Conservation (phyloP, 495 filamentous ascomycete genomes). For the Aspergillus diversus region DNA sequence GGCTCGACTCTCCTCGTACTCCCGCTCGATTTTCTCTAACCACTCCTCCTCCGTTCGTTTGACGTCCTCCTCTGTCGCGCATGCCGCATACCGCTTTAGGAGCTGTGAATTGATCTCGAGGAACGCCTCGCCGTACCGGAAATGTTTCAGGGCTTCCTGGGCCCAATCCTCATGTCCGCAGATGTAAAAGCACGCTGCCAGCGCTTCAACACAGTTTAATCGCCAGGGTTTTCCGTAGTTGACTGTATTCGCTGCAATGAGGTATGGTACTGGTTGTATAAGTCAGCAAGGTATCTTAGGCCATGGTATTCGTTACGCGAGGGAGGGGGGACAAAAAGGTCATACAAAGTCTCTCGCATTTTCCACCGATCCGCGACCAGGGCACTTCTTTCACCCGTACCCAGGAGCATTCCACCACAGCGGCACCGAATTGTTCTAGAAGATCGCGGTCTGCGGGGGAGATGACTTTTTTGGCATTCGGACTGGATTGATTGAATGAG, state of each 20-base stretch:
- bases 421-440: constrained; percentile 86
- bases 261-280: constrained; percentile 69
- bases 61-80: constrained; percentile 81
- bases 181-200: constrained; percentile 90
- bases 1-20: constrained; percentile 80
- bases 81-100: constrained; percentile 83
- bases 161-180: constrained; percentile 94
- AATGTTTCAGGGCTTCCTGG: constrained; percentile 74
- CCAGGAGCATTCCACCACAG: constrained; percentile 98
- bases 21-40: constrained; percentile 85
- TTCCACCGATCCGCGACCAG: constrained; percentile 90
- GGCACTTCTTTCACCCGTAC: constrained; percentile 89
- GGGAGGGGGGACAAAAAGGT: no score
- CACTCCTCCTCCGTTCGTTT: constrained; percentile 83
- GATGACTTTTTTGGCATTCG: constrained; percentile 84
- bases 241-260: constrained; percentile 94
- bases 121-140: constrained; percentile 86
- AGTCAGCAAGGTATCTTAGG: no score
- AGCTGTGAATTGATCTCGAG: constrained; percentile 83
- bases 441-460: constrained; percentile 80
- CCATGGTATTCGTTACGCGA: not conserved
- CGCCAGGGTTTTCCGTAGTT: constrained; percentile 97
- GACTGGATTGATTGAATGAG: constrained; percentile 46
- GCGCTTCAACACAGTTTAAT: constrained; percentile 92
- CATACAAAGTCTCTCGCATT: constrained; percentile 79